Percentiles rank a stretch among this genome's conserved stretches.
Conservation (phyloP, 2,329 filamentous ascomycete genomes). For the Didymella exigua region DNA sequence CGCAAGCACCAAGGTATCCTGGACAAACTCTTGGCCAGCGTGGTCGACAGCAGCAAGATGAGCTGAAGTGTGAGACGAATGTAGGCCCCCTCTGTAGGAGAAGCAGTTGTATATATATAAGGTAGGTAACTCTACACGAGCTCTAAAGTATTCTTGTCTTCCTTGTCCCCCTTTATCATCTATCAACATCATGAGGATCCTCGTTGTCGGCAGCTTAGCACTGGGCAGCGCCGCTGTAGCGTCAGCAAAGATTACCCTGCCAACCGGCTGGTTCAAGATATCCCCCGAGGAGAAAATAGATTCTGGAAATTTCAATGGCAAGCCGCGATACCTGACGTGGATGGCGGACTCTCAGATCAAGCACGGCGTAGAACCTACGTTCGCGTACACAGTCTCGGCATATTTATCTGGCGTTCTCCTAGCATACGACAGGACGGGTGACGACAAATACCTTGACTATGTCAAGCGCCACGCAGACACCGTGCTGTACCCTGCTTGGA, state of each 20-base stretch:
- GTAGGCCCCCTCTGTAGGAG: neutral
- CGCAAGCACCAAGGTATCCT: neutral
- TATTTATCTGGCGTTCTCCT: conserved; percentile 23
- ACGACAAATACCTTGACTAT: conserved; percentile 28
- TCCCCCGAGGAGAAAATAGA: conserved; percentile 18
- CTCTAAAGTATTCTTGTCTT: neutral
- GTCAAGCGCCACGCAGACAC: conserved; percentile 58
- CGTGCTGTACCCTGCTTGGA: conserved; percentile 47
- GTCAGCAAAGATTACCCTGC: conserved; percentile 18
- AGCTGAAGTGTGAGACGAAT: neutral
- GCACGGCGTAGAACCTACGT: conserved; percentile 26
- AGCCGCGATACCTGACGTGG: conserved; percentile 25
- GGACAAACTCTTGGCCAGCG: conserved; percentile 4
- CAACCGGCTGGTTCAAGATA: conserved; percentile 25
- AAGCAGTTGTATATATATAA: neutral
- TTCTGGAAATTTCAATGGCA: conserved; percentile 15
- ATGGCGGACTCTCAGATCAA: conserved; percentile 33
- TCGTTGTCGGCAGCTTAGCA: conserved; percentile 7
- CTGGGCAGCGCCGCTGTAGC: conserved; percentile 17
- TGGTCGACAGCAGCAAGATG: neutral
- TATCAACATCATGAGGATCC: conserved; percentile 11
- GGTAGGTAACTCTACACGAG: neutral
- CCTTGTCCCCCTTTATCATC: no score
- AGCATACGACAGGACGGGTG: conserved; percentile 25
- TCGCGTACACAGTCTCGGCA: conserved; percentile 26